phyloP scores from a whole-genome alignment of 1,284 basidiomycete genomes.

The Sporisorium graminicola region DNA sequence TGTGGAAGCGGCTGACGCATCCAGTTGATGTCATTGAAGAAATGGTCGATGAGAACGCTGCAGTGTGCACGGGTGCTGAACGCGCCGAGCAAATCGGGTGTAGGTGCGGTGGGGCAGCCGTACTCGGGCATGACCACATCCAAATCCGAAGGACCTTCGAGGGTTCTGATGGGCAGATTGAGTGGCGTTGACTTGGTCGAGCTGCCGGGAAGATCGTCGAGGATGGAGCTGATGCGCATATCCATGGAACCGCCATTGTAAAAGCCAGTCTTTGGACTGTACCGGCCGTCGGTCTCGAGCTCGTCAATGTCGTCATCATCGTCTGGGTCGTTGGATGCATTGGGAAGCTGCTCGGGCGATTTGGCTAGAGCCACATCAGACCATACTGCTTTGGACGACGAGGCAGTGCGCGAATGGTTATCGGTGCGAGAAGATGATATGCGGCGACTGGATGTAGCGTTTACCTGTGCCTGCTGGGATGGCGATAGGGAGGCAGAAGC shows the following conservation, averaged over 20 bases:
- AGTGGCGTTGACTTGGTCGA: conserved; percentile 40
- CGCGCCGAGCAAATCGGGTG: conserved; percentile 45
- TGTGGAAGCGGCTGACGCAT: conserved; percentile 60
- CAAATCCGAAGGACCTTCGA: conserved; percentile 47
- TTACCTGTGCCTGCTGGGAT: background rate
- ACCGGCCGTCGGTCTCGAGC: conserved; percentile 43
- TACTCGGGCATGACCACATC: conserved; percentile 59
- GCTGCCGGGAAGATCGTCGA: conserved; percentile 47
- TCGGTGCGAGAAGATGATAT: conserved; percentile 8
- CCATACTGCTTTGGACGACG: conserved; percentile 16
- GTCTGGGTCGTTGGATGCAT: conserved; percentile 11
- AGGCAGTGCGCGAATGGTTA: background rate
- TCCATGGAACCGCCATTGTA: conserved; percentile 54
- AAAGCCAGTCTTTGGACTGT: conserved; percentile 54
- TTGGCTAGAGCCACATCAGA: conserved; percentile 7
- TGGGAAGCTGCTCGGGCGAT: conserved; percentile 23
- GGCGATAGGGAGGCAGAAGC: conserved; percentile 10
- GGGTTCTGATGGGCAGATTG: conserved; percentile 43
- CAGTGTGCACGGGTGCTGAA: conserved; percentile 49
- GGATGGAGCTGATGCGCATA: conserved; percentile 59
- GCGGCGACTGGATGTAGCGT: conserved; percentile 12
- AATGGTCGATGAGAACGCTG: conserved; percentile 56
- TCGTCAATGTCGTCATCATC: conserved; percentile 49
- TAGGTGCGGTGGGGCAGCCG: conserved; percentile 48
- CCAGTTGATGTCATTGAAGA: conserved; percentile 64